These are phyloP conservation scores for Candida gorgasii DNA, from an alignment of 805 yeast genomes.

Conservation along the genomic window DNA sequence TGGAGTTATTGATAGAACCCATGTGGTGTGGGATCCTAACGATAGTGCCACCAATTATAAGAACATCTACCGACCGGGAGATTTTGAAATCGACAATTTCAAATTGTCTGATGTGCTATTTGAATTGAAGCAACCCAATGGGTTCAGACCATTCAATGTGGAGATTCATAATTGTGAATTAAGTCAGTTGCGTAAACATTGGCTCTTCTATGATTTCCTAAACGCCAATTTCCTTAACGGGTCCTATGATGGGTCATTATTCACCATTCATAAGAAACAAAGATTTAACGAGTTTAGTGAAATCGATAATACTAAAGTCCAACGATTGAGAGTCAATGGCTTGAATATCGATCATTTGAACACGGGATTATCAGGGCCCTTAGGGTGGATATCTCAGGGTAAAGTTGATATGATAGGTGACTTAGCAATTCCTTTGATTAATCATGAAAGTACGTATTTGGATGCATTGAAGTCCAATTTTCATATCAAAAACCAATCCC, in stretches of 20 bases:
- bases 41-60: constrained; percentile 83
- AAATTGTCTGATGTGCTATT: constrained; percentile 83
- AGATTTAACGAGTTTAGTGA: constrained; percentile 44
- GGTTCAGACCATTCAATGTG: constrained; percentile 80
- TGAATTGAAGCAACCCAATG: constrained; percentile 77
- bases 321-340: constrained; percentile 81
- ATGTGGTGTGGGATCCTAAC: constrained; percentile 76
- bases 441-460: constrained; percentile 1
- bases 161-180: constrained; percentile 86
- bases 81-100: constrained; percentile 85
- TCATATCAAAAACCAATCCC: background rate
- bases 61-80: constrained; percentile 77
- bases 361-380: constrained; percentile 88
- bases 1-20: constrained; percentile 91
- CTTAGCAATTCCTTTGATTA: constrained; percentile 61
- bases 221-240: constrained; percentile 88
- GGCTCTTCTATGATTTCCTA: constrained; percentile 87
- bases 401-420: constrained; percentile 93
- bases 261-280: constrained; percentile 84
- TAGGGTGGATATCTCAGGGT: constrained; percentile 95
- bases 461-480: constrained; percentile 8
- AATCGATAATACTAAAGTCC: constrained; percentile 38
- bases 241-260: constrained; percentile 87
- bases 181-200: constrained; percentile 80
- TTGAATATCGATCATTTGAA: constrained; percentile 86